Evolutionary conservation across 352 stramenopile species (phyloP), one percentile per base, ranked within the genome.

Genomic region (Globisporangium rhizosaccharum): DNA sequence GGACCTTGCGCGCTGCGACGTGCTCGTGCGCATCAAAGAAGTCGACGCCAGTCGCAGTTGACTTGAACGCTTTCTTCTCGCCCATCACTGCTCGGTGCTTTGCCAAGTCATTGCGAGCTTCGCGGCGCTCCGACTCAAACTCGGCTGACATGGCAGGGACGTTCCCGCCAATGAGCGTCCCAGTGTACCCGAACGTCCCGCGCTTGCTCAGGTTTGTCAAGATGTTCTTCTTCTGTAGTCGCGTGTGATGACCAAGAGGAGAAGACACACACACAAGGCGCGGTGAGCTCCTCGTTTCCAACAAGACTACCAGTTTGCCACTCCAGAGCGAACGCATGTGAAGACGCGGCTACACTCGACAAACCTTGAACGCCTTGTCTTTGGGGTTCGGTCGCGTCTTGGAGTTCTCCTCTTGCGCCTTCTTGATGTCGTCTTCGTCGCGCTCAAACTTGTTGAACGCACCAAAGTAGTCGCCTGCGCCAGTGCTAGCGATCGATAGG

Each of bases 21-120:
- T 88, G 82, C 54, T 92, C 82, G 23, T 90, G 81, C 18, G 68
- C 75, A 57, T 92, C 82, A 51, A 92, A 92, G 55, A 70, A 90
- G 62, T 88, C 73, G 18, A 92, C 74, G 17, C 73, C 72, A 18
- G 75, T 66, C 1, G 82, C 68, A 15, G 77, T 88, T 2, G 78
- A 86, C 62, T 90, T 88, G 67, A 92, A 90, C 1, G 82, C 66
- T 58, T 90, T 92, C 41, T 75, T 70, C 1, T 90, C 82, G 30
- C 80, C 79, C 57, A 92, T 70, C 50, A 81, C 67, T 23, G 68
- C 61, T 14, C 71, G 77, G 57, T 92, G 79, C 33, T 70, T 62
- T 15, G 60, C 75, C 48, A 71, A 52, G 12, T 76, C 55, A n/a
- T 81, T 55, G 46, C 69, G 63, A 20, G 65, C 61, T 0, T 53